These are phyloP conservation scores for Gryganskiella cystojenkinii DNA, from an alignment of 192 early-diverging fungal species.

Conservation along the genomic window DNA sequence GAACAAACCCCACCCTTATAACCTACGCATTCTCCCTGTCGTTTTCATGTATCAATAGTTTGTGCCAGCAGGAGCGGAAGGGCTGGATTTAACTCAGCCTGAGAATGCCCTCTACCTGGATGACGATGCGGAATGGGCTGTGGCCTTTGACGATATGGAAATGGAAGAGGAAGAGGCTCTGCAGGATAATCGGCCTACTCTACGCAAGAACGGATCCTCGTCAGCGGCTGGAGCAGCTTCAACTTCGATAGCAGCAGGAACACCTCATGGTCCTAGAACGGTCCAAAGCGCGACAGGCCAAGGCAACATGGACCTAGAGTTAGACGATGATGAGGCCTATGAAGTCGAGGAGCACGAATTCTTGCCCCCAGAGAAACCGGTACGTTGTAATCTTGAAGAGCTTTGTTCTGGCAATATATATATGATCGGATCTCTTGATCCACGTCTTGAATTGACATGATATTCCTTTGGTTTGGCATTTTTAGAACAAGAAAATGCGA, in stretches of 20 bases:
- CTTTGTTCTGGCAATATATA: too few species aligned
- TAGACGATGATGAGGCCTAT: too few species aligned
- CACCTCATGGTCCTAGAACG: too few species aligned
- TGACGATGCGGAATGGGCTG: conserved; percentile 35
- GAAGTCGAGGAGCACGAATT: not conserved
- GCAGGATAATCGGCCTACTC: not conserved
- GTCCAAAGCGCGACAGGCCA: too few species aligned
- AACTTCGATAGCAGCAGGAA: too few species aligned
- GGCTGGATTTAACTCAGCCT: conserved; percentile 23
- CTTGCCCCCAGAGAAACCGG: not conserved
- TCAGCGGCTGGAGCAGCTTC: not conserved
- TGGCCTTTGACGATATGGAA: conserved; percentile 29
- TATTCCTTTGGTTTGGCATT: not conserved
- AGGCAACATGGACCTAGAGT: too few species aligned
- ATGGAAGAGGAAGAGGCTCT: conserved; percentile 24
- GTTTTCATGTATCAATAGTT: not conserved
- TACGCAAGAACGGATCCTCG: not conserved
- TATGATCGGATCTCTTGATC: not conserved
- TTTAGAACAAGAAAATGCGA: too few species aligned
- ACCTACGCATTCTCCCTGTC: too few species aligned
- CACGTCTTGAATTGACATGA: not conserved
- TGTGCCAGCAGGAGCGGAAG: not conserved
- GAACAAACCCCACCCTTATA: too few species aligned
- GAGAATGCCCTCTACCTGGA: conserved; percentile 39
- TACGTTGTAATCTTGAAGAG: not conserved